These are phyloP conservation scores for Neofusicoccum cordaticola DNA, from an alignment of 2,329 filamentous ascomycete species.

Conservation along the genomic window DNA sequence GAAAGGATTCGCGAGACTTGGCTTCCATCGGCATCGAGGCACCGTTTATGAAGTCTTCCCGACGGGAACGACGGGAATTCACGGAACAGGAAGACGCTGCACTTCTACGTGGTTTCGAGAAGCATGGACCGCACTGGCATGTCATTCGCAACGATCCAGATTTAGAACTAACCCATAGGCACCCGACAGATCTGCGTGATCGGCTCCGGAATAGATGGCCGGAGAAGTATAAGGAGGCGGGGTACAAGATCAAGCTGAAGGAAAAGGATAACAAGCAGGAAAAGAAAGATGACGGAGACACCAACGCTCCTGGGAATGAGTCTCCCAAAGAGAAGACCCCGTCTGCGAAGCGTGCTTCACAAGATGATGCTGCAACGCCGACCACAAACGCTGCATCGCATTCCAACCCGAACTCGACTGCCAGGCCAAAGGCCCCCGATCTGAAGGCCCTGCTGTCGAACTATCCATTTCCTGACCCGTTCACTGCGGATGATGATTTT, in stretches of 20 bases:
- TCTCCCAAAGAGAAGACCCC: not conserved
- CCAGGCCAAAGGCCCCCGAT: slow-evolving; percentile 2
- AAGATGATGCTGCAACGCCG: not conserved
- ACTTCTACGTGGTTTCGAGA: slow-evolving; percentile 56
- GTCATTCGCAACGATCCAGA: slow-evolving; percentile 55
- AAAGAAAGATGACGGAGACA: slow-evolving; percentile 5
- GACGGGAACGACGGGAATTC: slow-evolving; percentile 56
- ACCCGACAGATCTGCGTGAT: slow-evolving; percentile 57
- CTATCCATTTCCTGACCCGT: slow-evolving; percentile 23
- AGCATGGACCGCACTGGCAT: slow-evolving; percentile 60
- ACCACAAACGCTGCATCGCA: not conserved
- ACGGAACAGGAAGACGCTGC: slow-evolving; percentile 57
- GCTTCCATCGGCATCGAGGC: slow-evolving; percentile 48
- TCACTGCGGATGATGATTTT: slow-evolving; percentile 25
- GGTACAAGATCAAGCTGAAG: slow-evolving; percentile 39
- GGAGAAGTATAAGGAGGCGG: slow-evolving; percentile 53
- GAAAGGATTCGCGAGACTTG: slow-evolving; percentile 31
- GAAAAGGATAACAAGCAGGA: slow-evolving; percentile 25
- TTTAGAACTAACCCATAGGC: slow-evolving; percentile 49
- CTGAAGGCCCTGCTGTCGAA: slow-evolving; percentile 23
- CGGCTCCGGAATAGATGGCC: slow-evolving; percentile 61
- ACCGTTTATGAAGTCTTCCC: slow-evolving; percentile 49
- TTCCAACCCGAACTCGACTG: not conserved
- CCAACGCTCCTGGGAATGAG: not conserved
- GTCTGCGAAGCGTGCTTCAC: not conserved